These are phyloP conservation scores for Syzygium jambos DNA, from an alignment of 345 rosid species.

Conservation along the genomic window DNA sequence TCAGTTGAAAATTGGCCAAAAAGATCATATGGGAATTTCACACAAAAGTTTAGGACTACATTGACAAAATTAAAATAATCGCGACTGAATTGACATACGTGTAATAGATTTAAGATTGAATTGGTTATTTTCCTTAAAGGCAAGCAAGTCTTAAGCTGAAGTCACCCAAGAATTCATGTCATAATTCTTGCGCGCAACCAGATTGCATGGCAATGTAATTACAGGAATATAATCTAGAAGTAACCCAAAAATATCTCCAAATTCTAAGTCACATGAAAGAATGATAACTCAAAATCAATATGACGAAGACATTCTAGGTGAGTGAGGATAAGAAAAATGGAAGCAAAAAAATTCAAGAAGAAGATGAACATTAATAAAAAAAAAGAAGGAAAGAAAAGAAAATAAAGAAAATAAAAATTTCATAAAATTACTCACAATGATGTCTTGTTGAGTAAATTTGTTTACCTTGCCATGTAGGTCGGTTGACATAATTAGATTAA, in stretches of 20 bases:
- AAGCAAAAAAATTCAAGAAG: background rate
- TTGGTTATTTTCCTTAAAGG: background rate
- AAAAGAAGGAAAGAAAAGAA: background rate
- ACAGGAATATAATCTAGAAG: background rate
- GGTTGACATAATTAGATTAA: background rate
- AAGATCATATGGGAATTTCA: background rate
- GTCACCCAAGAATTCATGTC: background rate
- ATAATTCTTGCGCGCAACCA: background rate
- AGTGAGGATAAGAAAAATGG: background rate
- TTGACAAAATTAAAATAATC: accelerated
- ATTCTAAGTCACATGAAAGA: background rate
- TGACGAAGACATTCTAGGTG: background rate
- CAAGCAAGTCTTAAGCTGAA: background rate
- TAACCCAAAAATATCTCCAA: background rate
- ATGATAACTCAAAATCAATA: background rate
- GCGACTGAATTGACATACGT: background rate
- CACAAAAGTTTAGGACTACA: background rate
- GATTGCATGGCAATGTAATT: background rate
- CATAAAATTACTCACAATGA: background rate
- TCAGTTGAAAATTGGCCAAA: background rate
- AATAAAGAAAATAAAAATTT: background rate
- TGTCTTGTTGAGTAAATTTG: background rate
- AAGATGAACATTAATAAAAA: background rate
- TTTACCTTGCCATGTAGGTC: background rate
- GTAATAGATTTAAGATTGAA: background rate